A percentile compares a stretch with the other conserved stretches of the same genome.
These are phyloP conservation scores for Aspergillus sp. DNA, from an alignment of 2,329 filamentous ascomycete genomes.

Conservation along the genomic window DNA sequence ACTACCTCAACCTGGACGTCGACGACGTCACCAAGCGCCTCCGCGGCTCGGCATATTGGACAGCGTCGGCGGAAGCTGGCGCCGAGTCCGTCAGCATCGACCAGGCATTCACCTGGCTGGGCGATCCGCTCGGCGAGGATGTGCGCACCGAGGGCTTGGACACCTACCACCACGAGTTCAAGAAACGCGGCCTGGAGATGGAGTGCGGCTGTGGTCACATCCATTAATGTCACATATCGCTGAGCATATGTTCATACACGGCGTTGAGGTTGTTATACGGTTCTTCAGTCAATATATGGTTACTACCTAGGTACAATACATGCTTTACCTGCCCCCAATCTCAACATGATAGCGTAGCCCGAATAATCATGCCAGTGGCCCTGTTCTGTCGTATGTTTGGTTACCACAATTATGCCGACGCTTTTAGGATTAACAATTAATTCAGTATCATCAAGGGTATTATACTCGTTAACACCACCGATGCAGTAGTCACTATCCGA, in stretches of 20 bases:
- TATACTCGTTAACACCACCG: slow-evolving; percentile 7
- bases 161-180: slow-evolving; percentile 46
- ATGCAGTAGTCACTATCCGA: neutral
- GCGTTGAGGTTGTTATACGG: neutral
- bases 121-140: slow-evolving; percentile 36
- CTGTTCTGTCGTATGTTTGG: no score
- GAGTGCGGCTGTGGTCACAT: slow-evolving; percentile 29
- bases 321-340: no score
- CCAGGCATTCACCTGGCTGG: slow-evolving; percentile 39
- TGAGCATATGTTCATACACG: neutral
- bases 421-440: neutral
- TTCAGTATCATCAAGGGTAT: slow-evolving; percentile 9
- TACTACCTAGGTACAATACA: neutral
- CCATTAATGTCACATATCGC: slow-evolving; percentile 8
- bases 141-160: slow-evolving; percentile 41
- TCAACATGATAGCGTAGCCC: no score
- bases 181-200: slow-evolving; percentile 26
- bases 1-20: slow-evolving; percentile 79
- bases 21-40: slow-evolving; percentile 75
- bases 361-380: no score
- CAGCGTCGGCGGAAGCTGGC: neutral
- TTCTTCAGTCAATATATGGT: no score
- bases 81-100: slow-evolving; percentile 11
- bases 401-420: neutral
- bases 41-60: slow-evolving; percentile 34